A percentile compares a stretch with the other conserved stretches of the same genome.
These are phyloP conservation scores for Quercus phellos DNA, from an alignment of 331 rosid species.

Conservation along the genomic window DNA sequence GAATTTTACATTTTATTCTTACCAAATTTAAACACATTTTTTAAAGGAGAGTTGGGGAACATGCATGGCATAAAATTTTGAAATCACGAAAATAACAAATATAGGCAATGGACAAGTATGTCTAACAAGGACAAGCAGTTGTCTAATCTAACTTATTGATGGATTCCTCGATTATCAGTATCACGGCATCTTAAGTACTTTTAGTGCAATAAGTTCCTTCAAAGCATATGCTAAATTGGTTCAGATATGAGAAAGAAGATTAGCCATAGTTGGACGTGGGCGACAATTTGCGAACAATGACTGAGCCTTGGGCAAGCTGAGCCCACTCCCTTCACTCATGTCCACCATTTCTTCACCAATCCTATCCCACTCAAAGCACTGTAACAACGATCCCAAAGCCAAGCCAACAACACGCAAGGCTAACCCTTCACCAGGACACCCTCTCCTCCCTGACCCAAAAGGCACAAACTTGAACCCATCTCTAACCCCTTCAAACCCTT, in stretches of 20 bases:
- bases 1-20: too few relatives aligned
- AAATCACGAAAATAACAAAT: too few relatives aligned
- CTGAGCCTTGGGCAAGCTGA: conserved; percentile 14
- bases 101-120: too few relatives aligned
- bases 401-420: conserved; percentile 6
- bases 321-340: conserved; percentile 7
- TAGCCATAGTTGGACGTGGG: background rate
- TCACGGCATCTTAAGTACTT: background rate
- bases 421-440: conserved; percentile 18
- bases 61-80: too few relatives aligned
- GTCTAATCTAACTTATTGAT: too few relatives aligned
- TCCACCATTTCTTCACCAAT: background rate
- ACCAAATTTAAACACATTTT: too few relatives aligned
- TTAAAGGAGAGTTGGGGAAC: too few relatives aligned
- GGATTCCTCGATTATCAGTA: background rate
- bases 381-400: conserved; percentile 8
- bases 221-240: background rate
- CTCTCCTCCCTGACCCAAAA: conserved; percentile 21
- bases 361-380: conserved; percentile 21
- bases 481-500: background rate
- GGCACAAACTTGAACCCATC: conserved; percentile 14
- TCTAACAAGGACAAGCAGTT: too few relatives aligned
- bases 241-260: background rate
- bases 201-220: background rate
- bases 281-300: conserved; percentile 1